phyloP scores from a whole-genome alignment of 2,329 filamentous ascomycete species.

The Aureobasidium leucospermi region DNA sequence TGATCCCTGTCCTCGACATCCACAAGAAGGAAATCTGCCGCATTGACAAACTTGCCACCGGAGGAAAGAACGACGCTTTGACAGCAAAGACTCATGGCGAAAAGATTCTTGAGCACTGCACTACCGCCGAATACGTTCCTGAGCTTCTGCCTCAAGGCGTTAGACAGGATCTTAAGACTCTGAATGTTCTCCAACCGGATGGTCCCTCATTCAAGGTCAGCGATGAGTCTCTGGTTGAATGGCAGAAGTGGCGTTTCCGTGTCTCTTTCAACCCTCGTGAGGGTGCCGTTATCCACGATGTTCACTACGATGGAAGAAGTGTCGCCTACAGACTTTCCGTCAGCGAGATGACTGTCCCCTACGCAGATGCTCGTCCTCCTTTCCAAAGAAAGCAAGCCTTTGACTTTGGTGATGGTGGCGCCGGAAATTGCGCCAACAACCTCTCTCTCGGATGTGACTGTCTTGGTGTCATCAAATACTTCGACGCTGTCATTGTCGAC shows the following conservation, averaged over 20 bases:
- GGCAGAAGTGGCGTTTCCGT: slow-evolving; percentile 52
- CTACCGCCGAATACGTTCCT: slow-evolving; percentile 42
- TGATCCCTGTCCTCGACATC: slow-evolving; percentile 27
- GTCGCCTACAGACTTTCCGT: slow-evolving; percentile 61
- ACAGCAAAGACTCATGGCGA: slow-evolving; percentile 34
- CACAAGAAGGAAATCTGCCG: slow-evolving; percentile 30
- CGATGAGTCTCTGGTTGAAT: slow-evolving; percentile 37
- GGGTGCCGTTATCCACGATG: slow-evolving; percentile 62
- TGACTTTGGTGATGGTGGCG: slow-evolving; percentile 61
- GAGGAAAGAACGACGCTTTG: slow-evolving; percentile 22
- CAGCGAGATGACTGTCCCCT: slow-evolving; percentile 53
- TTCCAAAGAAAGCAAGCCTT: slow-evolving; percentile 64
- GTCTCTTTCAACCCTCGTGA: slow-evolving; percentile 64
- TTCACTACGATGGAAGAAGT: slow-evolving; percentile 58
- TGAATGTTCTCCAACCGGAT: slow-evolving; percentile 65
- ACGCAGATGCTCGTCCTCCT: slow-evolving; percentile 45
- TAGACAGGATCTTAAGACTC: slow-evolving; percentile 50
- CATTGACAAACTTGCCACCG: slow-evolving; percentile 27
- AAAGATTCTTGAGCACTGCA: slow-evolving; percentile 41
- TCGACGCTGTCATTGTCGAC: slow-evolving; percentile 49
- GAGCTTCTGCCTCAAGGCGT: slow-evolving; percentile 33
- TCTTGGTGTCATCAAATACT: slow-evolving; percentile 49
- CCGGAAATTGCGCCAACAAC: slow-evolving; percentile 60
- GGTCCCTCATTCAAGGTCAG: slow-evolving; percentile 58
- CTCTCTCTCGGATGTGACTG: slow-evolving; percentile 61